Evolutionary conservation across 176 grass and related monocot genomes (phyloP), one percentile per base, ranked within the genome.

Genomic region (Phyllostachys edulis): DNA sequence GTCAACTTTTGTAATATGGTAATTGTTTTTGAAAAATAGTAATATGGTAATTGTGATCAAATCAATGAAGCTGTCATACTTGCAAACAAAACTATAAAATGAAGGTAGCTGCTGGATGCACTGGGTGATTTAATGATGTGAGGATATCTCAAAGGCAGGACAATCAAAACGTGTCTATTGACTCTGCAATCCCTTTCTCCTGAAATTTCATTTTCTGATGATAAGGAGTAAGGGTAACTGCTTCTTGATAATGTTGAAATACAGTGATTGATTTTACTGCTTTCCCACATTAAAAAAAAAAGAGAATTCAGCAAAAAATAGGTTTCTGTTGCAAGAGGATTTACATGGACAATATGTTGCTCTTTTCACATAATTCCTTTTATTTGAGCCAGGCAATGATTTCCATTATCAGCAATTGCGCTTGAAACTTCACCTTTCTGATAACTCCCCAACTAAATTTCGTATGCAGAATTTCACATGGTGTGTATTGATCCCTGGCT

Each of bases 401-500:
- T 54, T 71, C 14, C 29, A 16, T 12, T 63, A 69, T 63, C 32
- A 37, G 45, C 21, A 71, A 41, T 16, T 78, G 36, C 71, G 57
- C 24, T 64, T 56, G 8, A 84, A 78, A 23, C 38, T 37, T 77
- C n/a, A n/a, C n/a, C 23, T 55, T 85, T 84, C 7, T 51, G 60
- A 26, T 51, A 49, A 80, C 20, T 75, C 24, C 6, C 9, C 6
- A 36, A 57, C 37, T 59, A 67, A 37, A 40, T 56, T 79, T 78
- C 10, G 39, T 63, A 83, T 88, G 39, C 87, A 93, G 91, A 90
- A 85, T 93, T 90, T 87, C 94, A 97, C 73, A 29, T 81, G 75
- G 79, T 82, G 38, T 97, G 94, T 65, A 87, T 97, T 69, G 94
- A 97, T 85, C 73, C 83, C 67, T 97, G 94, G 94, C 81, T 97